These are phyloP conservation scores for Fusarium coffeatum DNA, from an alignment of 2,329 filamentous ascomycete species.

Conservation along the genomic window DNA sequence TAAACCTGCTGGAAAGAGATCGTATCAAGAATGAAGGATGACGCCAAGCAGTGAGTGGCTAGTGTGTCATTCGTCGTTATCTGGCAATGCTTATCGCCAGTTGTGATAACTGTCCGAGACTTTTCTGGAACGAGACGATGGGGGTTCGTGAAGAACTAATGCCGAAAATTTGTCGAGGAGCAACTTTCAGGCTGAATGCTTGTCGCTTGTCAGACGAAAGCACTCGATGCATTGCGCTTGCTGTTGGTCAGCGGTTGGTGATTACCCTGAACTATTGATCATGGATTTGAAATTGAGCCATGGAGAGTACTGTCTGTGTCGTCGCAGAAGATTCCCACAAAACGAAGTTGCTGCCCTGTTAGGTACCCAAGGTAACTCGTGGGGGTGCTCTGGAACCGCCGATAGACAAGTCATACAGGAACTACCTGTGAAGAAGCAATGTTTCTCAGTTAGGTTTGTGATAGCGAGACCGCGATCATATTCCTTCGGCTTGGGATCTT, in stretches of 20 bases:
- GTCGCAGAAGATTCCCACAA: background rate
- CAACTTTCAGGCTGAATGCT: slow-evolving; percentile 7
- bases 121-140: background rate
- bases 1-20: background rate
- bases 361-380: background rate
- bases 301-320: background rate
- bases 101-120: background rate
- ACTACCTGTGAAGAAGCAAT: background rate
- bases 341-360: too few species aligned
- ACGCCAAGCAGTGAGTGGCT: slow-evolving; percentile 7
- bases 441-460: background rate
- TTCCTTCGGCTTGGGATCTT: background rate
- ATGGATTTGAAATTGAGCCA: background rate
- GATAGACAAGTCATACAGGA: background rate
- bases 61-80: slow-evolving; percentile 16
- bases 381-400: background rate
- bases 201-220: background rate
- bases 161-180: background rate
- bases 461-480: background rate
- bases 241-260: background rate
- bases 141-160: background rate
- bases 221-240: background rate
- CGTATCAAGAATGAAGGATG: background rate
- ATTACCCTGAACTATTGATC: background rate
- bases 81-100: slow-evolving; percentile 13